Conservation (phyloP, 768 basidiomycete genomes). For the Tephrocybe sp. region DNA sequence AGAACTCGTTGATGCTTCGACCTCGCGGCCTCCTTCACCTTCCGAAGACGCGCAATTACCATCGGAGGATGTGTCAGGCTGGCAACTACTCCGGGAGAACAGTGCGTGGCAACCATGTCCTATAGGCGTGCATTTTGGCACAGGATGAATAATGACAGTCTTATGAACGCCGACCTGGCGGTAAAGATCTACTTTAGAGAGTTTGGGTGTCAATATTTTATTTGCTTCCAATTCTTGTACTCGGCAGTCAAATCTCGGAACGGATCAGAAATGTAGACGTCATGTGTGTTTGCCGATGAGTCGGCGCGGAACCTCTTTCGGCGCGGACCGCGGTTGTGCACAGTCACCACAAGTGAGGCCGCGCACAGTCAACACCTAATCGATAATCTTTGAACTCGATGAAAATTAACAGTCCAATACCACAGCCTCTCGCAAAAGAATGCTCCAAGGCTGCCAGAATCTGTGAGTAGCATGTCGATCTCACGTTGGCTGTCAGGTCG, state of each 20-base stretch:
- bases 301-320: no score
- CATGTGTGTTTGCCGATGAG: no score
- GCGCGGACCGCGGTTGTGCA: no score
- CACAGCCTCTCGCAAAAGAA: constrained; percentile 74
- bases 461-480: constrained; percentile 43
- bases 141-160: neutral
- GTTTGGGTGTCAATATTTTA: no score
- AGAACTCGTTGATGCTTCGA: constrained; percentile 10
- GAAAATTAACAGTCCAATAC: constrained; percentile 51
- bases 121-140: constrained; percentile 52
- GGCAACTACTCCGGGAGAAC: constrained; percentile 46
- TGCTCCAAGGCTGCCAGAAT: constrained; percentile 88
- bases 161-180: no score
- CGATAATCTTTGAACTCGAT: constrained; percentile 24
- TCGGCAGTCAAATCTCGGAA: no score
- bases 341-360: neutral
- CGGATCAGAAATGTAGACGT: no score
- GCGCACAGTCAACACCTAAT: neutral
- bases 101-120: constrained; percentile 65
- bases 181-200: no score
- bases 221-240: no score
- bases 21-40: neutral
- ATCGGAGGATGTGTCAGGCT: constrained; percentile 38
- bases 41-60: neutral
- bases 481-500: neutral